These are phyloP conservation scores for Podaxis carcinomalis DNA, from an alignment of 768 basidiomycete genomes.

Conservation along the genomic window DNA sequence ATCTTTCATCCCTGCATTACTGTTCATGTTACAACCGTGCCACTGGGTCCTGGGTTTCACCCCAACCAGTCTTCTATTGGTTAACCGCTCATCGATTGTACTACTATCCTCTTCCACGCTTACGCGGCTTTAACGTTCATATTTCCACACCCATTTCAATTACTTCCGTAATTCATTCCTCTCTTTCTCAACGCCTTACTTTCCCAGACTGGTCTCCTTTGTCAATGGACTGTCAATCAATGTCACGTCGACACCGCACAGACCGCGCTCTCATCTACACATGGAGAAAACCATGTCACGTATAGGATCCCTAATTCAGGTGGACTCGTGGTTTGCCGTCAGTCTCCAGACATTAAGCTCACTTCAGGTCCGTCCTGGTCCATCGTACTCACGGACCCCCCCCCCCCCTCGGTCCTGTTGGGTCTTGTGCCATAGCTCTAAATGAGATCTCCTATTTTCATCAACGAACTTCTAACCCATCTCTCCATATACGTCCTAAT, in stretches of 20 bases:
- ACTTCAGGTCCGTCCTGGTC: background rate
- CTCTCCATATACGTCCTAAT: too few relatives aligned
- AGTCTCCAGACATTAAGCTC: background rate
- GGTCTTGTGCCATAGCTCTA: too few relatives aligned
- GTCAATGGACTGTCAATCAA: background rate
- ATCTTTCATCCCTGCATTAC: slow-evolving; percentile 1
- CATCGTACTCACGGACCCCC: too few relatives aligned
- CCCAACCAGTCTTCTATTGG: background rate
- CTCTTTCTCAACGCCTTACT: background rate
- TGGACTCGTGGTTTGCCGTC: background rate
- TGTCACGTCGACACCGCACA: background rate
- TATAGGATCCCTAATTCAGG: background rate
- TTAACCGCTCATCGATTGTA: background rate
- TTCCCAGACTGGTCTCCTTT: background rate
- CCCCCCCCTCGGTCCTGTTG: too few relatives aligned
- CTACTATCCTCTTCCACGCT: background rate
- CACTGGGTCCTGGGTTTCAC: slow-evolving; percentile 1
- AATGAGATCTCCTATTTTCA: too few relatives aligned
- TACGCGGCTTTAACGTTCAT: slow-evolving; percentile 2
- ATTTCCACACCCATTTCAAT: background rate
- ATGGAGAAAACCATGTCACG: background rate
- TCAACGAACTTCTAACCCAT: too few relatives aligned
- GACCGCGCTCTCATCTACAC: background rate
- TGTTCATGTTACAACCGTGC: background rate
- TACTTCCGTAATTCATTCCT: background rate